A percentile compares a stretch with the other conserved stretches of the same genome.
Evolutionary conservation across 2,329 filamentous ascomycete genomes (phyloP).

Genomic region (Trichoderma koningiopsis): DNA sequence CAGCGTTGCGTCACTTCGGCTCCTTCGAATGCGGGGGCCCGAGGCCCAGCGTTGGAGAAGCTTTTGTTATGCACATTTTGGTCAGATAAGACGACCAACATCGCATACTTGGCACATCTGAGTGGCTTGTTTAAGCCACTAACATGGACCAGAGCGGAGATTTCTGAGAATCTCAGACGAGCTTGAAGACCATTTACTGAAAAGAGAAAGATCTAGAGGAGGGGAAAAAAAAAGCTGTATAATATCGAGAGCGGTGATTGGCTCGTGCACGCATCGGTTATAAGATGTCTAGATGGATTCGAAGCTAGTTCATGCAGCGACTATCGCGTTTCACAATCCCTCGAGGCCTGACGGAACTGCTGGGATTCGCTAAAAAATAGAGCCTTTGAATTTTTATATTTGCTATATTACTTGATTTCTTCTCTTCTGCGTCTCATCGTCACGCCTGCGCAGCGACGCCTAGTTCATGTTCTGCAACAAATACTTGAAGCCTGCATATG

Average conservation of each 20-base stretch:
- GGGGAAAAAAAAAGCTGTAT: background rate
- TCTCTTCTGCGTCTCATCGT: background rate
- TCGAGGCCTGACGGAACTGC: background rate
- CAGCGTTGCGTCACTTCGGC: background rate
- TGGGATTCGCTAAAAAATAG: background rate
- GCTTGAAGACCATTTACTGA: background rate
- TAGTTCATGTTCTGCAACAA: conserved; percentile 51
- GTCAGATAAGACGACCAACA: background rate
- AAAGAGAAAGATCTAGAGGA: background rate
- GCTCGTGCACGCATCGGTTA: background rate
- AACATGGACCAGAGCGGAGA: background rate
- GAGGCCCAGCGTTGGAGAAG: background rate
- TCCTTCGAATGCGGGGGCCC: conserved; percentile 13
- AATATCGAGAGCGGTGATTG: background rate
- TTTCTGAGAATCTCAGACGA: background rate
- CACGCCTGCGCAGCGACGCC: background rate
- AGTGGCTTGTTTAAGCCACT: background rate
- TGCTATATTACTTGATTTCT: background rate
- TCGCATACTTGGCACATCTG: background rate
- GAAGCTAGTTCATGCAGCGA: background rate
- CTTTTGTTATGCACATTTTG: background rate
- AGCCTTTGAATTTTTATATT: background rate
- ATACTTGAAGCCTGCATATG: conserved; percentile 58
- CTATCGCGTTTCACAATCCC: background rate
- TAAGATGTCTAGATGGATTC: background rate